Base-by-base conservation (phyloP, 768 basidiomycete genomes). In the Lentinula sp. region DNA sequence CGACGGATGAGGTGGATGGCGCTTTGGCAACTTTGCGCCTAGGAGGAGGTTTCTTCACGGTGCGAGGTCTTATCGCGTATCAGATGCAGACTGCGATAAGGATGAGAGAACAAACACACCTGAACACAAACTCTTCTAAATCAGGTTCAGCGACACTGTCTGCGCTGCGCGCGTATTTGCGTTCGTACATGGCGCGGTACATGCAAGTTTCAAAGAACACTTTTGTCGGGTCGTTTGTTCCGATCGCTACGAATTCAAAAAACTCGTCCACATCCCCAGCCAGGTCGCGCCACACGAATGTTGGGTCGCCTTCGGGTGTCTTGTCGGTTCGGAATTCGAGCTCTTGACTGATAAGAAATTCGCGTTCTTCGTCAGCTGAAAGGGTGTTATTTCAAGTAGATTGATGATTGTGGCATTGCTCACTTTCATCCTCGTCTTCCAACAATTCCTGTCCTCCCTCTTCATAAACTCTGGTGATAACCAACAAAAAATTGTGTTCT, bases 121-220 rank as follows among this genome's bases (percentile, higher is more conserved):
- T 81, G 83, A 87, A 90, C 20, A 90, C 84, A 68, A 98, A 92
- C 68, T 91, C 84, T 36, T 88, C 83, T 39, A 98, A 76, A 36
- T 90, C 86, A 1, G 78, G 73, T 66, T 93, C 89, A 35, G 71
- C 72, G 16, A 87, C 81, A 62, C 79, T 82, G 59, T 91, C 87
- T 10, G 91, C 90, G 66, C 83, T 85, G 55, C 66, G 77, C 66
- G 80, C 87, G 77, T 90, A 88, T 77, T 95, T 95, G 74, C 95
- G 85, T 70, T 99, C 97, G 72, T 89, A 98, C 87, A 98, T 94
- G 61, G 96, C 96, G 33, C 92, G 86, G 67, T 96, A 91, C 81
- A 98, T 90, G 74, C 94, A 92, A 28, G 87, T 87, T 75, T 98
- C 95, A 70, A 98, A 97, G 71, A 94, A 90, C 15, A 84, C 88